These are phyloP conservation scores for Sugiyamaella valdiviana DNA, from an alignment of 805 yeast genomes.

Conservation along the genomic window DNA sequence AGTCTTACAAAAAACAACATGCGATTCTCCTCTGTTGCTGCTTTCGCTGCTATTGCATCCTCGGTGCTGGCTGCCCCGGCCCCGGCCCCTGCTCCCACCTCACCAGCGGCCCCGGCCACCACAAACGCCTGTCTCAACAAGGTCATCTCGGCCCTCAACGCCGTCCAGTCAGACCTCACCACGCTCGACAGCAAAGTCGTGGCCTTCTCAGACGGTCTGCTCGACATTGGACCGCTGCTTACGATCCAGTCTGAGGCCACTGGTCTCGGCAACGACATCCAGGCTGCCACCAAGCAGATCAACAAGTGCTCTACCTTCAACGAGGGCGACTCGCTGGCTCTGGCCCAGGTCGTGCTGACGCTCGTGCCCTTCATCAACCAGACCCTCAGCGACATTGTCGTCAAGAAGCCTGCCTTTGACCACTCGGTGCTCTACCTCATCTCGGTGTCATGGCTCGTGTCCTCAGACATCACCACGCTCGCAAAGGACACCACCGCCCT, in stretches of 20 bases:
- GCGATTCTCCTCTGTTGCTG: background rate
- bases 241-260: slow-evolving; percentile 7
- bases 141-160: background rate
- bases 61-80: slow-evolving; percentile 2
- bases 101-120: slow-evolving; percentile 3
- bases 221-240: slow-evolving; percentile 7
- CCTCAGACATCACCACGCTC: slow-evolving; percentile 7
- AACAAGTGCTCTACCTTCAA: background rate
- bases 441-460: slow-evolving; percentile 10
- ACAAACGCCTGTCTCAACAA: background rate
- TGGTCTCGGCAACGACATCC: background rate
- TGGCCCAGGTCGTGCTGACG: slow-evolving; percentile 2
- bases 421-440: slow-evolving; percentile 9
- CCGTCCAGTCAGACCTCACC: background rate
- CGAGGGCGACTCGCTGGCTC: slow-evolving; percentile 2
- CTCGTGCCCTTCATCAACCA: slow-evolving; percentile 10
- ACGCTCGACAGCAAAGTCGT: background rate
- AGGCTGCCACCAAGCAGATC: slow-evolving; percentile 3
- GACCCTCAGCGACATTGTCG: slow-evolving; percentile 6
- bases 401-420: slow-evolving; percentile 12
- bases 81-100: slow-evolving; percentile 2
- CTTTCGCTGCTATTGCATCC: background rate
- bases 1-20: background rate
- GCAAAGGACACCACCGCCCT: slow-evolving; percentile 6
- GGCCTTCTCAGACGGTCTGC: background rate